Evolutionary conservation across 768 basidiomycete species (phyloP).

Genomic region (Aureoboletus auriporus): DNA sequence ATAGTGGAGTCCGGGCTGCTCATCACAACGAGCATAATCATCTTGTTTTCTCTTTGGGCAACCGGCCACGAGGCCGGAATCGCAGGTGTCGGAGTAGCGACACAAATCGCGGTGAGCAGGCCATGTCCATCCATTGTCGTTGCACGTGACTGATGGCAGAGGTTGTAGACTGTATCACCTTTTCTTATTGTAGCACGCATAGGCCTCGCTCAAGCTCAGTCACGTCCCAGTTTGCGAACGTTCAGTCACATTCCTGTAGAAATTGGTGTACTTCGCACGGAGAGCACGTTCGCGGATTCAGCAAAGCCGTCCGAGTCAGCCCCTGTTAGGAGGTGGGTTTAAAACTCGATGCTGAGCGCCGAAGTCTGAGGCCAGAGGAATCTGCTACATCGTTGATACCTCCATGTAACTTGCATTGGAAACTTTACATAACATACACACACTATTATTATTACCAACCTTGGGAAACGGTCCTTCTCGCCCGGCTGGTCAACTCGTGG

Average conservation of each 20-base stretch:
- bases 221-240: background rate
- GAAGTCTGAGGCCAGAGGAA: too few relatives aligned
- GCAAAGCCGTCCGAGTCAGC: background rate
- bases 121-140: background rate
- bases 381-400: too few relatives aligned
- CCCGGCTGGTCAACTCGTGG: too few relatives aligned
- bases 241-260: background rate
- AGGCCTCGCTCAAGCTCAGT: constrained; percentile 5
- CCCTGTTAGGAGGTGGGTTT: too few relatives aligned
- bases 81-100: constrained; percentile 13
- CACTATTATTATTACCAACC: too few relatives aligned
- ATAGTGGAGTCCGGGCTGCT: constrained; percentile 19
- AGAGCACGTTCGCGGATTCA: background rate
- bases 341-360: too few relatives aligned
- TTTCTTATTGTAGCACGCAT: constrained; percentile 16
- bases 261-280: background rate
- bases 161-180: constrained; percentile 14
- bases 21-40: constrained; percentile 16
- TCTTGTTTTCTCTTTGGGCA: constrained; percentile 17
- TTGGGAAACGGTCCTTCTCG: too few relatives aligned
- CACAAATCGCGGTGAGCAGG: constrained; percentile 14
- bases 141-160: background rate
- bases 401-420: too few relatives aligned
- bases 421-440: too few relatives aligned
- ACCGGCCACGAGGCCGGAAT: constrained; percentile 11